phyloP scores from a whole-genome alignment of 352 stramenopile species.

The Phytophthora tentaculata region DNA sequence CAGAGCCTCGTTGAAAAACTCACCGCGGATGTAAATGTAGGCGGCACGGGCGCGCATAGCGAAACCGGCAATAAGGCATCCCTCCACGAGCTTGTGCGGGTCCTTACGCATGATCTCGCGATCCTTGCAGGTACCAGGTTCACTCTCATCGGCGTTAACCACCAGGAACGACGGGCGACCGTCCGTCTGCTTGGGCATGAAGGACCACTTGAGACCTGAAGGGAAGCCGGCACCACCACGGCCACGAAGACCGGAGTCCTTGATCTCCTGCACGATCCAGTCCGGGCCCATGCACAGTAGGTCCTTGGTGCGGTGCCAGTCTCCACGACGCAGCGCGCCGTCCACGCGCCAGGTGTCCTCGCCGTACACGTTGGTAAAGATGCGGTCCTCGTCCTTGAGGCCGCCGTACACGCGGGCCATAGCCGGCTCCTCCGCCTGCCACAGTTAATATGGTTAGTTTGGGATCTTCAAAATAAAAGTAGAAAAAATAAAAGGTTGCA shows the following conservation, averaged over 20 bases:
- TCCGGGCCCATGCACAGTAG: slow-evolving; percentile 98
- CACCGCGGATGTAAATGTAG: slow-evolving; percentile 99
- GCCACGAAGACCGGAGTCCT: slow-evolving; percentile 98
- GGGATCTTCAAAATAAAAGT: background rate
- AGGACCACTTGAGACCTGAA: slow-evolving; percentile 99
- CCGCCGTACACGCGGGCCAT: slow-evolving; percentile 93
- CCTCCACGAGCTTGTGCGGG: slow-evolving; percentile 99
- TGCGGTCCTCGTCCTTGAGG: slow-evolving; percentile 98
- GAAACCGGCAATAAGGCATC: slow-evolving; percentile 97
- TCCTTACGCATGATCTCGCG: slow-evolving; percentile 99
- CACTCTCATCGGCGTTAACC: slow-evolving; percentile 99
- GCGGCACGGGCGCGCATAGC: slow-evolving; percentile 98
- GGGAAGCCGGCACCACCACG: slow-evolving; percentile 98
- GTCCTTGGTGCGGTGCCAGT: slow-evolving; percentile 98
- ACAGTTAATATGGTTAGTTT: background rate
- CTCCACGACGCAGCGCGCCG: slow-evolving; percentile 92
- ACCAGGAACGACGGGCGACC: slow-evolving; percentile 99
- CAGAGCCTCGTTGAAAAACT: slow-evolving; percentile 99
- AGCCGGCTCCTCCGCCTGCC: slow-evolving; percentile 48
- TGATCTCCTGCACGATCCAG: slow-evolving; percentile 99
- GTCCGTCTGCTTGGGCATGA: slow-evolving; percentile 99
- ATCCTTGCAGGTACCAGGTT: slow-evolving; percentile 99
- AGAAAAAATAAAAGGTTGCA: background rate
- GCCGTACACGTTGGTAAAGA: slow-evolving; percentile 99
- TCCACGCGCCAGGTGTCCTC: slow-evolving; percentile 93